Evolutionary conservation across 495 filamentous ascomycete genomes (phyloP), one percentile per base, ranked within the genome.

Genomic region (Aspergillus avenaceus): DNA sequence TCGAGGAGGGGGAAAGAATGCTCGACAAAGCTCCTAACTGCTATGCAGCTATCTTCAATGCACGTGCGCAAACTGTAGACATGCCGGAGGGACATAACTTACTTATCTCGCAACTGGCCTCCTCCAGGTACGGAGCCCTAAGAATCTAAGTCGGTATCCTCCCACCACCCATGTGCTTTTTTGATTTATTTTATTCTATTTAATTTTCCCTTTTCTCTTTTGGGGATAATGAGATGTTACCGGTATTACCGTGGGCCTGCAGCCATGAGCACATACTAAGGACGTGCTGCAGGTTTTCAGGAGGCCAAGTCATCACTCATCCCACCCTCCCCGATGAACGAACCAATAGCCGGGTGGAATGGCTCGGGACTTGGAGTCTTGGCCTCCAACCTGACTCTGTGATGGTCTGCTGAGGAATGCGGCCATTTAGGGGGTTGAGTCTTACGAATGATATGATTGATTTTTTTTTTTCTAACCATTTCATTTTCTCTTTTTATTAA

Each of bases 261-360:
- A 52, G 40, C 31, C 41, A 19, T 25, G 21, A 24, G 25, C 26
- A 31, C 36, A 43, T 31, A 45, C 21, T 24, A 22, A 40, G 22
- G 4, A 21, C 40, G 14, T 9, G 41, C 49, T 46, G 42, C 49
- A 46, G 42, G 42, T 31, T 45, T 24, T 43, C 24, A 47, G 32
- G 40, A 19, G 50, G 26, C 50, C 50, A 52, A 52, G 42, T 41
- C 50, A 52, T 52, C 49, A 41, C n/a, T 42, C 41, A 18, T 22
- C 18, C 27, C 32, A 32, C 23, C 42, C 41, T 14, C 32, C 32
- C 46, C 19, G 34, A 38, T 19, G 22, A 38, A 51, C 34, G 31
- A 12, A 13, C 49, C 49, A 45, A 40, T 45, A 31, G 27, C 22
- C 7, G 26, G 8, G 18, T 29, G 26, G 26, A 22, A 31, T 4